Evolutionary conservation across 495 filamentous ascomycete species (phyloP), one percentile per base, ranked within the genome.

Genomic region (Cercophora sp.): DNA sequence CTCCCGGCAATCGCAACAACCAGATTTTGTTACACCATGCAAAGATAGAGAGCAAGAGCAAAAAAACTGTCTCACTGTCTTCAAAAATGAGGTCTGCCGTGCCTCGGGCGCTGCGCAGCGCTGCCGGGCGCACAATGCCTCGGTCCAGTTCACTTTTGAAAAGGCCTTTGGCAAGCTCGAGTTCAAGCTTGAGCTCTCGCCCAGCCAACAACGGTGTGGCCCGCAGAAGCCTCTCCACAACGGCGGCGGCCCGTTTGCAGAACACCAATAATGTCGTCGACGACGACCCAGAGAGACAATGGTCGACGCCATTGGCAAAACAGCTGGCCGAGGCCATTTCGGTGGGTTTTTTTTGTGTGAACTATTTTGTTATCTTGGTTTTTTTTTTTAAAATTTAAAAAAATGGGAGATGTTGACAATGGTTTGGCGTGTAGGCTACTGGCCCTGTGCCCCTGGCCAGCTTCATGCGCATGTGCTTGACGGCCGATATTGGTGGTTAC

Each of bases 381-480:
- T n/a, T n/a, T n/a, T n/a, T n/a, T n/a, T n/a, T n/a, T n/a, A n/a
- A n/a, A n/a, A n/a, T n/a, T n/a, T n/a, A n/a, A n/a, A n/a, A n/a
- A n/a, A n/a, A n/a, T n/a, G n/a, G n/a, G n/a, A n/a, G n/a, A n/a
- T n/a, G n/a, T n/a, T n/a, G n/a, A n/a, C n/a, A n/a, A n/a, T n/a
- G n/a, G n/a, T n/a, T n/a, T 18, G 22, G 0, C 20, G 11, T 29
- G 36, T 8, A 88, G 80, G 76, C 79, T 46, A 96, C 92, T 13
- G 93, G 93, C 2, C 93, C 93, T 4, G 84, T 96, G 34, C 86
- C 93, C 4, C 82, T 98, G 47, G 91, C 93, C 20, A 81, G 87
- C 31, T 98, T 90, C 69, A 98, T 98, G 93, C 91, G 93, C 63
- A 93, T 96, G 84, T 96, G 92, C 66, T 84, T 98, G 57, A 96